These are phyloP conservation scores for Metahyphopichia silvanorum DNA, from an alignment of 805 yeast species.

Conservation along the genomic window DNA sequence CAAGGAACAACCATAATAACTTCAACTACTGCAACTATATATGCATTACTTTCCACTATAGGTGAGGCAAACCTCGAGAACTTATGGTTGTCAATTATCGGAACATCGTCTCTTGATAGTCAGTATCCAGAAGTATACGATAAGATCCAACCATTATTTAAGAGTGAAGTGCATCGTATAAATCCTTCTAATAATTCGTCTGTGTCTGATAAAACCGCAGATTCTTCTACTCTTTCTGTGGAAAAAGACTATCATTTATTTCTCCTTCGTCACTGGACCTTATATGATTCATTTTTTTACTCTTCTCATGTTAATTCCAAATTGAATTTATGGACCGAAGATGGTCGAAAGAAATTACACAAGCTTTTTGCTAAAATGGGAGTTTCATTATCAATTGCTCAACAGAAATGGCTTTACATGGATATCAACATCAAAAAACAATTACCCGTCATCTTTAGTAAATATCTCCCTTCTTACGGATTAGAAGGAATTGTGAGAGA, in stretches of 20 bases:
- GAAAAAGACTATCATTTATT: slow-evolving; percentile 87
- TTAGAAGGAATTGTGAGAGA: slow-evolving; percentile 78
- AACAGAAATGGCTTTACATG: slow-evolving; percentile 90
- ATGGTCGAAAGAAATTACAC: slow-evolving; percentile 81
- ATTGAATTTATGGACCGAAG: slow-evolving; percentile 84
- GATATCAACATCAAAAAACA: slow-evolving; percentile 75
- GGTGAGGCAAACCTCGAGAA: slow-evolving; percentile 73
- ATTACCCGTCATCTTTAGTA: slow-evolving; percentile 63
- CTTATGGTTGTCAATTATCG: slow-evolving; percentile 87
- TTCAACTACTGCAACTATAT: slow-evolving; percentile 75
- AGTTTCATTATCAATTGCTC: slow-evolving; percentile 80
- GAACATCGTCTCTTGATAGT: slow-evolving; percentile 76
- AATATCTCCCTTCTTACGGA: slow-evolving; percentile 72
- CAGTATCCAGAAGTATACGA: slow-evolving; percentile 74
- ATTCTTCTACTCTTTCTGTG: slow-evolving; percentile 48
- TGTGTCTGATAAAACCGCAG: slow-evolving; percentile 31
- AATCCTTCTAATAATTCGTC: slow-evolving; percentile 31
- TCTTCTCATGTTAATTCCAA: slow-evolving; percentile 91
- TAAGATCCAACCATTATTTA: slow-evolving; percentile 65
- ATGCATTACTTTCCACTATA: slow-evolving; percentile 72
- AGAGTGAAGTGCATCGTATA: slow-evolving; percentile 79
- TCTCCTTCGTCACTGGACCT: slow-evolving; percentile 85
- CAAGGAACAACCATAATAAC: slow-evolving; percentile 78
- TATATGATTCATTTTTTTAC: slow-evolving; percentile 86
- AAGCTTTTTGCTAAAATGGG: slow-evolving; percentile 97